Evolutionary conservation across 306 rosid species (phyloP).

Genomic region (Amphicarpaea edgeworthii): DNA sequence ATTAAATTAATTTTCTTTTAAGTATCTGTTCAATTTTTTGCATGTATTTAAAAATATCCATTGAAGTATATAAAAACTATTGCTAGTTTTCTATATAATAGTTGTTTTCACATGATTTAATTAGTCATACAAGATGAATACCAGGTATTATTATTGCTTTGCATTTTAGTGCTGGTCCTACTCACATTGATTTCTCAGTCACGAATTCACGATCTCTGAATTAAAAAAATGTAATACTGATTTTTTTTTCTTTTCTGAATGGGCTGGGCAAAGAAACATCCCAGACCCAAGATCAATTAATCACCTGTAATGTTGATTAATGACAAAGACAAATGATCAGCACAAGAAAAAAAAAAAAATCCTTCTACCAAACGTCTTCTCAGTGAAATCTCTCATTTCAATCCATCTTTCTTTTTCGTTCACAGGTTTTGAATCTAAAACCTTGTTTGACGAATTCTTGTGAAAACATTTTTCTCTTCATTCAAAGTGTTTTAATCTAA

Average conservation of each 20-base stretch:
- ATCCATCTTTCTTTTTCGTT: no score
- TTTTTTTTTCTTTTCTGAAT: no score
- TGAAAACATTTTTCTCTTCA: no score
- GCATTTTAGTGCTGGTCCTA: constrained; percentile 12
- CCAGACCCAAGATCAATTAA: no score
- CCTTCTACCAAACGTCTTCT: no score
- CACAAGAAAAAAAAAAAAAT: no score
- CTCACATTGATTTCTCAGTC: constrained; percentile 37
- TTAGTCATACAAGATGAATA: not conserved
- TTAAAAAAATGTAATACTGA: no score
- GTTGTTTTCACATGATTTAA: not conserved
- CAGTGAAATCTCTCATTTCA: no score
- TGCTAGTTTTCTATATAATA: not conserved
- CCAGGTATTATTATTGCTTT: not conserved
- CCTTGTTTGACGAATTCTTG: no score
- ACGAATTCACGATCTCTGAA: not conserved
- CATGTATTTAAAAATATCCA: not conserved
- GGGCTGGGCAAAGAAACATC: no score
- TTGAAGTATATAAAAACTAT: not conserved
- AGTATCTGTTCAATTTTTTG: not conserved
- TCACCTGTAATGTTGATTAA: not conserved
- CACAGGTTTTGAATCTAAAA: no score
- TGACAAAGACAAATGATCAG: not conserved
- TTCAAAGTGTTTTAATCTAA: no score
- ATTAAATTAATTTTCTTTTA: not conserved